Percentiles rank a stretch among this genome's conserved stretches.
These are phyloP conservation scores for Colletotrichum kahawae DNA, from an alignment of 2,329 filamentous ascomycete species.

Conservation along the genomic window DNA sequence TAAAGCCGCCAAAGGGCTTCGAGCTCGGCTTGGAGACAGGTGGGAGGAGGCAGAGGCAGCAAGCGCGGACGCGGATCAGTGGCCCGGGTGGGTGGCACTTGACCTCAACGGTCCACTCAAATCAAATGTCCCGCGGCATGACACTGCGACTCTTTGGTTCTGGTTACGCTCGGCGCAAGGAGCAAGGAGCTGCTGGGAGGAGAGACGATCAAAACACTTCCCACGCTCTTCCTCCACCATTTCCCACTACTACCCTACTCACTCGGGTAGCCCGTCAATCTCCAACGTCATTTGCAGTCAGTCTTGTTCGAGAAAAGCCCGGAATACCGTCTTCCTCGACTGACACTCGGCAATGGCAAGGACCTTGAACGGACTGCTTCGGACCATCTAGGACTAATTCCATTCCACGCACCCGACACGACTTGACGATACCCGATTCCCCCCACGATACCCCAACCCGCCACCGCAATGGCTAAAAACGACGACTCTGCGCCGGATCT, in stretches of 20 bases:
- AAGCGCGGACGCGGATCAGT: background rate
- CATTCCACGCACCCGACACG: background rate
- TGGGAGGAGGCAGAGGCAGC: background rate
- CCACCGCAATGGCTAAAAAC: conserved; percentile 38
- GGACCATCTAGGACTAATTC: background rate
- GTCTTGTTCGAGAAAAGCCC: background rate
- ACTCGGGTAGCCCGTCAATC: background rate
- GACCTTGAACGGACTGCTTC: conserved; percentile 7
- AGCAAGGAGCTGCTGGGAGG: background rate
- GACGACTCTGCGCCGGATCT: conserved; percentile 69
- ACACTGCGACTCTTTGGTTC: conserved; percentile 4
- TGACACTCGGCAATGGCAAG: conserved; percentile 12
- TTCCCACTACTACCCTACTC: background rate
- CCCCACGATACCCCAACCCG: background rate
- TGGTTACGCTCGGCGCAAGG: background rate
- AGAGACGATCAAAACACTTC: background rate
- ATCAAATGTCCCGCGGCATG: background rate
- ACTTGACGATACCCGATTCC: background rate
- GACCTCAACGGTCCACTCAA: conserved; percentile 16
- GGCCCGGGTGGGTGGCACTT: background rate
- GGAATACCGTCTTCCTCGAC: background rate
- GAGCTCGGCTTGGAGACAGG: background rate
- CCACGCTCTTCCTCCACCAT: background rate
- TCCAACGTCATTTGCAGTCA: conserved; percentile 1
- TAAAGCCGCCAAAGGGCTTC: background rate